Conservation (phyloP, 768 basidiomycete genomes). For the Auriscalpium orientale region DNA sequence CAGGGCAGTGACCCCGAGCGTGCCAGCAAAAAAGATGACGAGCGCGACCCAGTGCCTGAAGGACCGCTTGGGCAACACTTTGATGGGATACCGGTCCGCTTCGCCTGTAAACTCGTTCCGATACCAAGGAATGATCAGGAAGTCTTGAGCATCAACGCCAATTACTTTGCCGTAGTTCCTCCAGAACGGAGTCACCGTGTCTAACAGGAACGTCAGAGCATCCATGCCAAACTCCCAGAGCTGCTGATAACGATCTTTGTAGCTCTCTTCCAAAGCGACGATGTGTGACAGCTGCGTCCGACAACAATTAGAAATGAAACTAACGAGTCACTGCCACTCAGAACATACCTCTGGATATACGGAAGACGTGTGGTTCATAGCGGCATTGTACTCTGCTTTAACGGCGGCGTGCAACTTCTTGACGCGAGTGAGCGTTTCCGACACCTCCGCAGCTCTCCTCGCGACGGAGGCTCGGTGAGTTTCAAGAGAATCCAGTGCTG, state of each 20-base stretch:
- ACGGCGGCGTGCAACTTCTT: conserved; percentile 46
- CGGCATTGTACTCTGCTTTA: conserved; percentile 59
- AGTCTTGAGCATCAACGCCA: conserved; percentile 71
- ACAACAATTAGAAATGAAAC: conserved; percentile 2
- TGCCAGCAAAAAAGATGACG: conserved; percentile 39
- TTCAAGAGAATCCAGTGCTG: conserved; percentile 45
- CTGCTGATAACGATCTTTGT: conserved; percentile 73
- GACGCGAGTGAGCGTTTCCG: conserved; percentile 41
- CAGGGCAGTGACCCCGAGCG: conserved; percentile 42
- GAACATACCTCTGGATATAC: conserved; percentile 66
- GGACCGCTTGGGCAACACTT: conserved; percentile 52
- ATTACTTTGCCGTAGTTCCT: conserved; percentile 77
- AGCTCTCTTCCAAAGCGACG: conserved; percentile 67
- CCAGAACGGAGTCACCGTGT: conserved; percentile 76
- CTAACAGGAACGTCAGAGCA: conserved; percentile 64
- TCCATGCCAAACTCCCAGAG: conserved; percentile 80
- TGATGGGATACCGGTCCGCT: conserved; percentile 56
- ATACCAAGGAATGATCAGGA: conserved; percentile 76
- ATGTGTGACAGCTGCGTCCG: conserved; percentile 55
- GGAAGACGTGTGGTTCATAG: conserved; percentile 60
- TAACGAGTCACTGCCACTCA: background rate
- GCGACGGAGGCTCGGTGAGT: conserved; percentile 36
- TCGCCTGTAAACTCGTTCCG: conserved; percentile 82
- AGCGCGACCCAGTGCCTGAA: conserved; percentile 63
- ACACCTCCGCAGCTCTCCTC: conserved; percentile 41